Evolutionary conservation across 345 rosid species (phyloP).

Genomic region (Gossypium anomalum): DNA sequence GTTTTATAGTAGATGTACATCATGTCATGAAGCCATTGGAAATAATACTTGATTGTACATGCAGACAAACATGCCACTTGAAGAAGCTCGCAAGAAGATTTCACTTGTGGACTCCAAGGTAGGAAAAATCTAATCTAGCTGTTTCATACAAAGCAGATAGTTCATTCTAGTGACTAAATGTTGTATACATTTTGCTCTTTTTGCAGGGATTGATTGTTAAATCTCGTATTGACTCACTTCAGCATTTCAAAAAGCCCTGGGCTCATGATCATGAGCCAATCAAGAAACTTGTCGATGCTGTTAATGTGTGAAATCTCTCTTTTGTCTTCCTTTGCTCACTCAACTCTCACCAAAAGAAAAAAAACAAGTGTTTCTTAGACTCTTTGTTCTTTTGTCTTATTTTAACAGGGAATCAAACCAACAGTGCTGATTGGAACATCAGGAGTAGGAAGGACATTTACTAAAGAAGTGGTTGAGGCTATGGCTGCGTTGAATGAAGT

Average conservation of each 20-base stretch:
- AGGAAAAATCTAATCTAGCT: conserved; percentile 14
- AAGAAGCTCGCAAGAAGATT: conserved; percentile 76
- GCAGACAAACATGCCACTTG: conserved; percentile 72
- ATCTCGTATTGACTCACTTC: conserved; percentile 77
- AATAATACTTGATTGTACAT: conserved; percentile 17
- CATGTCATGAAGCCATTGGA: not conserved
- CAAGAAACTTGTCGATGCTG: conserved; percentile 59
- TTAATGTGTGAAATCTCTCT: conserved; percentile 47
- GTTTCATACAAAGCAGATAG: not conserved
- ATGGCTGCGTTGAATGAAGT: conserved; percentile 86
- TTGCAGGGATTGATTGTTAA: conserved; percentile 81
- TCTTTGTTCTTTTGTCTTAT: conserved; percentile 10
- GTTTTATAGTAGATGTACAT: not conserved
- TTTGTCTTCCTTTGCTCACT: conserved; percentile 19
- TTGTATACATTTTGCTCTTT: conserved; percentile 17
- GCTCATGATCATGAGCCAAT: conserved; percentile 85
- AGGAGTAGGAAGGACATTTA: conserved; percentile 85
- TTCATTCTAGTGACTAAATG: not conserved
- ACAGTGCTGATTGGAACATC: conserved; percentile 93
- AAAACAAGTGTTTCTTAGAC: not conserved
- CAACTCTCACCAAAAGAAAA: not conserved
- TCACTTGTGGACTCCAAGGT: conserved; percentile 98
- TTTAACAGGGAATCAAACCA: conserved; percentile 73
- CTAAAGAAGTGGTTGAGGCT: conserved; percentile 78
- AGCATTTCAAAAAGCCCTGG: conserved; percentile 97